Conservation (phyloP, 108 stramenopile genomes). For the Nitzschia inconspicua region DNA sequence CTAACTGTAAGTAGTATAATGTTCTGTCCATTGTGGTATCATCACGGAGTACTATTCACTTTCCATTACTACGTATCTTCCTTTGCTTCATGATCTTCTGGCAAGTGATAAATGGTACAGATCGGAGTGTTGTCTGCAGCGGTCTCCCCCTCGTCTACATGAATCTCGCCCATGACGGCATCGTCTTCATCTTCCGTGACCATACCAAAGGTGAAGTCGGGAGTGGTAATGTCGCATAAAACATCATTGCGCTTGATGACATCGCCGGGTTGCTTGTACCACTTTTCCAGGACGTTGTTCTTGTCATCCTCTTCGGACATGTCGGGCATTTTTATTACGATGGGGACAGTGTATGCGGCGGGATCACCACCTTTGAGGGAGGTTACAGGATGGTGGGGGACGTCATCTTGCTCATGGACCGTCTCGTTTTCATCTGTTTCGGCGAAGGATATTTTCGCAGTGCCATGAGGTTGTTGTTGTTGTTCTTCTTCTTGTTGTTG, state of each 20-base stretch:
- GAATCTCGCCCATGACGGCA: constrained; percentile 39
- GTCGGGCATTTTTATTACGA: constrained; percentile 28
- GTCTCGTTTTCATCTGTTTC: too few relatives aligned
- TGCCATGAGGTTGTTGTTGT: too few relatives aligned
- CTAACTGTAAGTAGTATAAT: too few relatives aligned
- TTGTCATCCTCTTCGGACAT: not conserved
- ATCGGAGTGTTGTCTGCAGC: constrained; percentile 15
- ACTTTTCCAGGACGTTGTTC: constrained; percentile 10
- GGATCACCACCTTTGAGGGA: too few relatives aligned
- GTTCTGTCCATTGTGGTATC: too few relatives aligned
- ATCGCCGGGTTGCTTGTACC: constrained; percentile 50
- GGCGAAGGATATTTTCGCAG: too few relatives aligned
- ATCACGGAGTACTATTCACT: too few relatives aligned
- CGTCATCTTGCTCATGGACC: too few relatives aligned
- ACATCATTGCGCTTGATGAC: constrained; percentile 34
- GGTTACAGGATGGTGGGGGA: too few relatives aligned
- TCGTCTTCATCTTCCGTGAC: constrained; percentile 45
- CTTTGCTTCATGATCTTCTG: too few relatives aligned
- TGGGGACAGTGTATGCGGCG: constrained; percentile 15
- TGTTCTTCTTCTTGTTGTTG: too few relatives aligned
- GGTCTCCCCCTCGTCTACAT: constrained; percentile 23
- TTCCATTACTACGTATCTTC: too few relatives aligned
- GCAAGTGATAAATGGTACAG: constrained; percentile 30
- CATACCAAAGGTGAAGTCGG: constrained; percentile 55
- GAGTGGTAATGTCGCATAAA: constrained; percentile 51